Evolutionary conservation across 108 stramenopile species (phyloP).

Genomic region (Schizochytrium sp.): DNA sequence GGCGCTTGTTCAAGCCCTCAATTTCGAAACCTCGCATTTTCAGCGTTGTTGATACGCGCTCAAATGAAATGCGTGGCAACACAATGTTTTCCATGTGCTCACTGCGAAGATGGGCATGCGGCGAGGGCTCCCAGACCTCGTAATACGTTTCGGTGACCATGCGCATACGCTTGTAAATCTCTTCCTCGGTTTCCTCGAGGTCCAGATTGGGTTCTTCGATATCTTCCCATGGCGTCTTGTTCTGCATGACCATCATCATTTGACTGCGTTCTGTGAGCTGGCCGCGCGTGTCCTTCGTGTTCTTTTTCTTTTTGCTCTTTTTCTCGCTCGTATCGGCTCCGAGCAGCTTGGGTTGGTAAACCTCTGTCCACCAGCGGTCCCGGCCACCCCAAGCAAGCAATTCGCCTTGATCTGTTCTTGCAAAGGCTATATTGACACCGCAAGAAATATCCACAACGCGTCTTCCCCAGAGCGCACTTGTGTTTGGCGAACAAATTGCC

Average conservation of each 20-base stretch:
- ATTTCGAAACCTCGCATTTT: conserved; percentile 49
- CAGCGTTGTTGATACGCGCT: conserved; percentile 35
- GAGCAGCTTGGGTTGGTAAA: background rate
- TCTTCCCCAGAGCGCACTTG: conserved; percentile 54
- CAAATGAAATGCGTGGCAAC: conserved; percentile 24
- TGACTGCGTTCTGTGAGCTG: conserved; percentile 52
- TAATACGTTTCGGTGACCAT: background rate
- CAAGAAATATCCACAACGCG: conserved; percentile 41
- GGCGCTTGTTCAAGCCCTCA: conserved; percentile 42
- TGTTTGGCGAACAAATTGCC: conserved; percentile 32
- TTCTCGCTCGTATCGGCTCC: too few species aligned
- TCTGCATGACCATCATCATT: conserved; percentile 35
- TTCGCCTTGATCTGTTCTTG: conserved; percentile 50
- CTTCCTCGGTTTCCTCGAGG: background rate
- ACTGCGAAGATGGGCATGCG: background rate
- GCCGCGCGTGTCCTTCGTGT: conserved; percentile 45
- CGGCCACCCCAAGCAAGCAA: conserved; percentile 54
- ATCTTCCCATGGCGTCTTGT: conserved; percentile 19
- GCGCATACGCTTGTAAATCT: background rate
- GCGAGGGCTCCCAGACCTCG: background rate
- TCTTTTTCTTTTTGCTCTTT: conserved; percentile 17
- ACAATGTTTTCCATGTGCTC: conserved; percentile 27
- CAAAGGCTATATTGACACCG: conserved; percentile 47
- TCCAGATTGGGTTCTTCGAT: background rate
- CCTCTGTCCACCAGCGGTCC: conserved; percentile 47